These are phyloP conservation scores for Dorcoceras hygrometricum DNA, from an alignment of 257 asterid species.

Conservation along the genomic window DNA sequence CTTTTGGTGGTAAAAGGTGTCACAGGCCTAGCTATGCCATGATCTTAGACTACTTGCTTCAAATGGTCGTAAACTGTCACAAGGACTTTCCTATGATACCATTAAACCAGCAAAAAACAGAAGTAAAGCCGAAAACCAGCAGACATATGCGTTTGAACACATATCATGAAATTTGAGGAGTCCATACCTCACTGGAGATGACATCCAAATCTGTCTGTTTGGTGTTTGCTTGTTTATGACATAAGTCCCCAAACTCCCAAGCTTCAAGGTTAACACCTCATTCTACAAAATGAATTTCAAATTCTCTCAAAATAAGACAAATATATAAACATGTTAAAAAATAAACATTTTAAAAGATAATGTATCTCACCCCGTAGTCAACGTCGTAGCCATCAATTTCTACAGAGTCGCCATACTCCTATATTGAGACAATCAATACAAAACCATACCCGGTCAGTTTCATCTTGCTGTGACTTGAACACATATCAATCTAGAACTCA, in stretches of 20 bases:
- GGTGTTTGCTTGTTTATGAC: conserved; percentile 95
- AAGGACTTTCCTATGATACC: background rate
- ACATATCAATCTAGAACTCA: background rate
- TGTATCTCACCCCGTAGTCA: conserved; percentile 75
- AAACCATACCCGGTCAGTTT: conserved; percentile 4
- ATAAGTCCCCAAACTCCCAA: conserved; percentile 82
- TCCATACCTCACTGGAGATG: conserved; percentile 87
- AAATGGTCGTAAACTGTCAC: background rate
- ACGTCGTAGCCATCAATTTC: conserved; percentile 80
- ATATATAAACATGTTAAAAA: conserved; percentile 3
- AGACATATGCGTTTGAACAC: background rate
- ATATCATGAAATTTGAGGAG: conserved; percentile 15
- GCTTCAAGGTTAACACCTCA: conserved; percentile 86
- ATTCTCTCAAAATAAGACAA: conserved; percentile 17
- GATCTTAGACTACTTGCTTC: background rate
- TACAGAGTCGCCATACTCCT: conserved; percentile 85
- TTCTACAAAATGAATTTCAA: conserved; percentile 44
- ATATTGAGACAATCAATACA: conserved; percentile 14
- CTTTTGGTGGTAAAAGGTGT: background rate
- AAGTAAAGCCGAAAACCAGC: background rate
- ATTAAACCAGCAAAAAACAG: background rate
- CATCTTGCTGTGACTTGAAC: background rate
- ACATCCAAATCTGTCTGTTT: conserved; percentile 93
- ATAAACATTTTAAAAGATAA: background rate
- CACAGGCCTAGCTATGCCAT: background rate